Percentiles rank a stretch among this genome's conserved stretches.
Conservation (phyloP, 1,139 yeast species). For the Taiozyma onychis region DNA sequence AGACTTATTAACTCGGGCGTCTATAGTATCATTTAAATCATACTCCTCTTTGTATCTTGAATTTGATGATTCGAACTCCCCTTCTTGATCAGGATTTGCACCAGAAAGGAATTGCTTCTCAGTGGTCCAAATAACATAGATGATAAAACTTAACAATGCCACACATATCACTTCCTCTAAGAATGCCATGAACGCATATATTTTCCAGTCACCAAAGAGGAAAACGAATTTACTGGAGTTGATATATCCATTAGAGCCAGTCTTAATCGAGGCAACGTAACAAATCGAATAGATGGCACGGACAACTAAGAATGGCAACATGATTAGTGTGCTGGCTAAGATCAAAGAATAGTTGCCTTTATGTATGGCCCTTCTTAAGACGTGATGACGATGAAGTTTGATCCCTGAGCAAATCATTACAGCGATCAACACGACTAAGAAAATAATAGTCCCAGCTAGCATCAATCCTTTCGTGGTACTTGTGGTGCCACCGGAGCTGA, state of each 20-base stretch:
- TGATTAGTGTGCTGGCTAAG: background rate
- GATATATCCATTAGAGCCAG: background rate
- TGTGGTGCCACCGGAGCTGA: background rate
- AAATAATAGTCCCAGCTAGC: background rate
- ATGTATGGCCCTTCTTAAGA: background rate
- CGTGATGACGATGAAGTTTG: background rate
- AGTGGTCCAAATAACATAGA: background rate
- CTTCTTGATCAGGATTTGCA: no score
- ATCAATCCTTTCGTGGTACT: background rate
- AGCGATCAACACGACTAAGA: background rate
- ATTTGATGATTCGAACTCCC: background rate
- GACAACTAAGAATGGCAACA: background rate
- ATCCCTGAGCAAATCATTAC: background rate
- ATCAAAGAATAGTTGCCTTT: background rate
- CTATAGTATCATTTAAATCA: background rate
- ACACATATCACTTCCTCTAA: constrained; percentile 8
- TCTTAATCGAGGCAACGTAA: background rate
- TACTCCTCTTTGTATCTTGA: background rate
- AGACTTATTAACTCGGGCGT: background rate
- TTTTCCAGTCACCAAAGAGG: background rate
- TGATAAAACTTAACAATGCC: background rate
- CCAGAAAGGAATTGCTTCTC: background rate
- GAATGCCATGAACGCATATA: background rate
- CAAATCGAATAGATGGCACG: background rate
- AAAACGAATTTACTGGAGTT: background rate